These are phyloP conservation scores for Takakia lepidozioides DNA, from an alignment of 225 moss, liverwort and hornwort species.

Conservation along the genomic window DNA sequence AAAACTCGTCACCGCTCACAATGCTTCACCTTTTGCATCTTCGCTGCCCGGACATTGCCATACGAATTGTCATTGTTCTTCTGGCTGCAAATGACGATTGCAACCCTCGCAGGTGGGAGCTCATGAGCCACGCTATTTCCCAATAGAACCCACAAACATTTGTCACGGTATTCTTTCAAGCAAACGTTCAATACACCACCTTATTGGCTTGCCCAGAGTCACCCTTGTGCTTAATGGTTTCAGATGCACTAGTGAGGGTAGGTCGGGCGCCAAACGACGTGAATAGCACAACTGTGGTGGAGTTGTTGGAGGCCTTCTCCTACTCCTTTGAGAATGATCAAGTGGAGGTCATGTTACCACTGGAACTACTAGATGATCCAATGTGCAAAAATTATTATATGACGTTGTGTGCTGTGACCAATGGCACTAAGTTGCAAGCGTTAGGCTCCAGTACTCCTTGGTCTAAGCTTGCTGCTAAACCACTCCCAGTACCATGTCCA, in stretches of 20 bases:
- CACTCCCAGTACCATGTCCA: neutral
- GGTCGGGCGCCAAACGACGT: neutral
- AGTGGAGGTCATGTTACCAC: neutral
- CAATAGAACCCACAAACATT: conserved; percentile 1
- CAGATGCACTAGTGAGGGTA: conserved; percentile 1
- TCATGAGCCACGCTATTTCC: neutral
- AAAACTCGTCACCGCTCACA: too few species aligned
- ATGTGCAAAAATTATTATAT: neutral
- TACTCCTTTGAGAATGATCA: neutral
- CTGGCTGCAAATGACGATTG: too few species aligned
- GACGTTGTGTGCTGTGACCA: conserved; percentile 4
- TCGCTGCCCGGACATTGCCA: too few species aligned
- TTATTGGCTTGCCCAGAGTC: neutral
- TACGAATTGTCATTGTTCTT: too few species aligned
- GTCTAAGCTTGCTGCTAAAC: neutral
- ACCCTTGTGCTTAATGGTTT: conserved; percentile 3
- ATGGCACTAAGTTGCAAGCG: neutral
- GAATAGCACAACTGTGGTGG: neutral
- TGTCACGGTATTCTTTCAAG: neutral
- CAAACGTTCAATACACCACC: neutral
- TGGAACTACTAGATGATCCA: neutral
- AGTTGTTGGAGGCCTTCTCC: neutral
- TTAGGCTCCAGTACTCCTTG: neutral
- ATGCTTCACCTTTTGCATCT: too few species aligned
- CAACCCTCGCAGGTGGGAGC: neutral